phyloP scores from a whole-genome alignment of 1,284 basidiomycete genomes.

The Sporisorium exsertum region DNA sequence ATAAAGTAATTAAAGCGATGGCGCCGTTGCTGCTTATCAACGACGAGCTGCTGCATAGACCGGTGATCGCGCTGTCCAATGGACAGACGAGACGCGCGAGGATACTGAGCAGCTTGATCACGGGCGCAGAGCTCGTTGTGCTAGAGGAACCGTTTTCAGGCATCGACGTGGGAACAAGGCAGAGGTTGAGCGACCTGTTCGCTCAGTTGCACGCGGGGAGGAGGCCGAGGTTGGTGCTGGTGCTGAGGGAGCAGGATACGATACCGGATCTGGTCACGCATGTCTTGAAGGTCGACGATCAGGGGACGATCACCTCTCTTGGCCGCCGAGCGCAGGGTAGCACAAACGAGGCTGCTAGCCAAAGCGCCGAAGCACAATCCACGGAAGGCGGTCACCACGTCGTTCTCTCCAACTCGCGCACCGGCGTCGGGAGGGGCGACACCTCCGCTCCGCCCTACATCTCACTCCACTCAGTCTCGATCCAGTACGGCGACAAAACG shows the following conservation, averaged over 20 bases:
- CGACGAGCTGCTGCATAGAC: constrained; percentile 53
- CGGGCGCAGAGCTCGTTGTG: constrained; percentile 74
- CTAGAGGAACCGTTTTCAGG: constrained; percentile 59
- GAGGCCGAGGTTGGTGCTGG: constrained; percentile 77
- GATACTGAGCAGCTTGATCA: constrained; percentile 82
- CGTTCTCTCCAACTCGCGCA: constrained; percentile 14
- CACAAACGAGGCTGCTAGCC: not conserved
- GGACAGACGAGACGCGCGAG: constrained; percentile 90
- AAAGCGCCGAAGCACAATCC: not conserved
- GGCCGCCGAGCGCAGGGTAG: constrained; percentile 64
- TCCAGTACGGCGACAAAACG: constrained; percentile 78
- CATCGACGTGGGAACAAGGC: constrained; percentile 39
- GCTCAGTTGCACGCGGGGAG: constrained; percentile 74
- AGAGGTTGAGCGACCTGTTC: constrained; percentile 69
- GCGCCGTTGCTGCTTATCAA: constrained; percentile 55
- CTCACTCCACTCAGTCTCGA: constrained; percentile 77
- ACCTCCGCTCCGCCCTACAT: constrained; percentile 72
- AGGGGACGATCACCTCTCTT: constrained; percentile 71
- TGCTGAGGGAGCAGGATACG: constrained; percentile 82
- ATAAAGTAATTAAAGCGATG: constrained; percentile 35
- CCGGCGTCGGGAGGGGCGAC: constrained; percentile 33
- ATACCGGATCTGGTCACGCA: constrained; percentile 87
- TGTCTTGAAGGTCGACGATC: constrained; percentile 75
- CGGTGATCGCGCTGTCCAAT: constrained; percentile 79
- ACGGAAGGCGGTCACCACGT: constrained; percentile 29